Percentiles rank a stretch among this genome's conserved stretches.
phyloP scores from a whole-genome alignment of 495 filamentous ascomycete genomes.

The Aspergillus biplanus region DNA sequence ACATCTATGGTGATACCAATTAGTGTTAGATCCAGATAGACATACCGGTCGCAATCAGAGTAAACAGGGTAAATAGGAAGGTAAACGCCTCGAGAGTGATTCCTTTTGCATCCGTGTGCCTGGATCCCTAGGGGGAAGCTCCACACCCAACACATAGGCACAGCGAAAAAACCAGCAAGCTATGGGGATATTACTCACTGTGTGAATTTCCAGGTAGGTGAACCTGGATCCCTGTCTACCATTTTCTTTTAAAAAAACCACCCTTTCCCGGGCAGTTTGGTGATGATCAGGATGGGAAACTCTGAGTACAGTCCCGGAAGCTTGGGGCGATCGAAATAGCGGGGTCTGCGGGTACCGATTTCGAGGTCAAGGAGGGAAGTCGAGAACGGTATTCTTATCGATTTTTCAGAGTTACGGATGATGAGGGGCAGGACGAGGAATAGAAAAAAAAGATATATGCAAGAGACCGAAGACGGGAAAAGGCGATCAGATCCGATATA shows the following conservation, averaged over 20 bases:
- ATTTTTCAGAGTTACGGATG: conserved; percentile 8
- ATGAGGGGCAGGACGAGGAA: neutral
- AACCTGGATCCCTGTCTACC: conserved; percentile 92
- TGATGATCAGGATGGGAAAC: conserved; percentile 14
- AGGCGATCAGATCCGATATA: conserved; percentile 19
- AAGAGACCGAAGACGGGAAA: conserved; percentile 11
- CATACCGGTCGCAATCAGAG: neutral
- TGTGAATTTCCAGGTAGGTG: conserved; percentile 99
- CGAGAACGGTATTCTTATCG: conserved; percentile 14
- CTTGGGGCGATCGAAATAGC: conserved; percentile 18
- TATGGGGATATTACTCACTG: conserved; percentile 71
- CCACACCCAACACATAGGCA: neutral
- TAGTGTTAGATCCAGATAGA: conserved; percentile 8
- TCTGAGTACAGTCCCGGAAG: conserved; percentile 14
- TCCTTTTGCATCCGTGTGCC: neutral
- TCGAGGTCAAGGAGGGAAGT: conserved; percentile 16
- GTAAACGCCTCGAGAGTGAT: neutral
- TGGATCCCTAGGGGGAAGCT: neutral
- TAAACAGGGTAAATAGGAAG: neutral
- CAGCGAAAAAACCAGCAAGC: conserved; percentile 13
- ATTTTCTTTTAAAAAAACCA: conserved; percentile 64
- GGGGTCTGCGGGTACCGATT: conserved; percentile 21
- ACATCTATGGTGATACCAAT: conserved; percentile 63
- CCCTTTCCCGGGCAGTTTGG: conserved; percentile 30
- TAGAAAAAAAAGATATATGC: neutral